Conservation (phyloP, 495 filamentous ascomycete species). For the Aspergillus steynii region DNA sequence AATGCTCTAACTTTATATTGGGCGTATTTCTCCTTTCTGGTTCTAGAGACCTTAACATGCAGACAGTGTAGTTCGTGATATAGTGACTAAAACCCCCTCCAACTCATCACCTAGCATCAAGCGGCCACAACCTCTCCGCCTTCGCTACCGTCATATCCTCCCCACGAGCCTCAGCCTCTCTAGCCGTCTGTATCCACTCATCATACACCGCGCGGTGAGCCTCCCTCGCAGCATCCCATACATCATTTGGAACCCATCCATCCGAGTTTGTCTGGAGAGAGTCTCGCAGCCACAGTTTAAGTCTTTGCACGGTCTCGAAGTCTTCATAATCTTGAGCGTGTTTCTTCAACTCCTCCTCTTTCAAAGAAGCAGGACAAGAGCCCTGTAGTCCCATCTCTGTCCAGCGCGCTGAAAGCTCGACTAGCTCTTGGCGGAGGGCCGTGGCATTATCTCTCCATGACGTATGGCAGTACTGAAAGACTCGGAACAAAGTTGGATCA, state of each 20-base stretch:
- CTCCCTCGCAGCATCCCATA: conserved; percentile 31
- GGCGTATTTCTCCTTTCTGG: too few relatives aligned
- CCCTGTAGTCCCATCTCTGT: conserved; percentile 13
- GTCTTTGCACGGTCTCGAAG: conserved; percentile 33
- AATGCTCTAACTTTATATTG: too few relatives aligned
- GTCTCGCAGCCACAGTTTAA: conserved; percentile 31
- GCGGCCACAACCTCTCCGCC: conserved; percentile 35
- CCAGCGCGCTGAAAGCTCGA: conserved; percentile 39
- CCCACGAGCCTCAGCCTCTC: conserved; percentile 24
- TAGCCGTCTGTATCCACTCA: conserved; percentile 34
- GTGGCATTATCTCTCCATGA: conserved; percentile 43
- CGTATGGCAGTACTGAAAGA: conserved; percentile 41
- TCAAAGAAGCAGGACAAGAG: conserved; percentile 35
- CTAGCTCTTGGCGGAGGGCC: conserved; percentile 39
- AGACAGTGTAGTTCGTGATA: too few relatives aligned
- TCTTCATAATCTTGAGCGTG: conserved; percentile 38
- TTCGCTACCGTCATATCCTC: conserved; percentile 31
- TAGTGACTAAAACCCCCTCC: too few relatives aligned
- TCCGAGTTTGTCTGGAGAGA: conserved; percentile 26
- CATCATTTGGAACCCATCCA: conserved; percentile 34
- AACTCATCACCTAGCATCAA: conserved; percentile 23
- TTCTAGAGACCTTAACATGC: too few relatives aligned
- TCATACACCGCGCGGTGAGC: conserved; percentile 35
- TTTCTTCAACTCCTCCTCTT: conserved; percentile 27
- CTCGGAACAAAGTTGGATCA: conserved; percentile 38